Conservation (phyloP, 73 alveolate genomes). For the Paramecium sexaurelia region DNA sequence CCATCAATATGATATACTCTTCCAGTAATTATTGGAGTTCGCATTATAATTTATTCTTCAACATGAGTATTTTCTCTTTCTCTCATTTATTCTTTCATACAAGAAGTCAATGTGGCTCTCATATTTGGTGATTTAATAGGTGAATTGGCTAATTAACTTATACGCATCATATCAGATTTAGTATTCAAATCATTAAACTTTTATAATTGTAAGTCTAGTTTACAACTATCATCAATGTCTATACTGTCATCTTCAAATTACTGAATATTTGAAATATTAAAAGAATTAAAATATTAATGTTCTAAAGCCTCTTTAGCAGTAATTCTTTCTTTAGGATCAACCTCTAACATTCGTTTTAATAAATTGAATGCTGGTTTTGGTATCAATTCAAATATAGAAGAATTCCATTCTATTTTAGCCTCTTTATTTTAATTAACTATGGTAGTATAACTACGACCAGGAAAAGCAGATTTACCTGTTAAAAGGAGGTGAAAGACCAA, state of each 20-base stretch:
- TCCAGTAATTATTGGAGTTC: neutral
- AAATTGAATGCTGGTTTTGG: conserved; percentile 52
- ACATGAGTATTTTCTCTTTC: neutral
- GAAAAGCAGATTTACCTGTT: conserved; percentile 1
- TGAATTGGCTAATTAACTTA: neutral
- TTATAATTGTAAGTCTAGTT: neutral
- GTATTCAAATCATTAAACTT: neutral
- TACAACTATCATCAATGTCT: neutral
- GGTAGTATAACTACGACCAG: conserved; percentile 39
- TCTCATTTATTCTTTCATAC: neutral
- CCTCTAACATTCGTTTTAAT: conserved; percentile 72
- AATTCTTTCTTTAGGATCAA: conserved; percentile 80
- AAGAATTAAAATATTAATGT: conserved; percentile 63
- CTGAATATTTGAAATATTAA: no score
- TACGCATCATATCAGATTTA: neutral
- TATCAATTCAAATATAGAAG: neutral
- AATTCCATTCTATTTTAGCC: neutral
- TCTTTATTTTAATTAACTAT: conserved; percentile 14
- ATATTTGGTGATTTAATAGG: conserved; percentile 42
- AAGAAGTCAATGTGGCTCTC: neutral
- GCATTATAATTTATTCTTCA: neutral
- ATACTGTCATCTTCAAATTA: neutral
- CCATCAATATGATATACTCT: neutral
- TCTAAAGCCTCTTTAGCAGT: conserved; percentile 82
- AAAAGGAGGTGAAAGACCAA: conserved; percentile 56